Conservation (phyloP, 805 yeast species). For the Saccharomycopsis javanensis region DNA sequence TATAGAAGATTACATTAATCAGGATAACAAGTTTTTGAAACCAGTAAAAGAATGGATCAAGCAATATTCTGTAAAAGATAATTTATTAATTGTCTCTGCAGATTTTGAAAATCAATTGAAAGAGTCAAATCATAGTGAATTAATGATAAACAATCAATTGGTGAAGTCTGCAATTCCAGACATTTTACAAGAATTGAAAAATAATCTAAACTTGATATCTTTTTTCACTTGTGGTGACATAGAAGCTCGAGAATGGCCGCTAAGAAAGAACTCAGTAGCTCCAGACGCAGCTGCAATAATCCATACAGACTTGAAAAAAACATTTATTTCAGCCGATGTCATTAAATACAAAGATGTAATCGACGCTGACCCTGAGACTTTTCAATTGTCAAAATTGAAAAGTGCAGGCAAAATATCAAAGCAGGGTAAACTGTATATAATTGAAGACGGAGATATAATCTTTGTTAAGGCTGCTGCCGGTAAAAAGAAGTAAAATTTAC, state of each 20-base stretch:
- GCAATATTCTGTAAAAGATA: constrained; percentile 55
- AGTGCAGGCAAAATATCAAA: constrained; percentile 49
- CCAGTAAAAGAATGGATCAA: constrained; percentile 58
- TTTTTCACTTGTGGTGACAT: constrained; percentile 80
- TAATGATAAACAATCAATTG: constrained; percentile 4
- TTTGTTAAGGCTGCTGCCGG: constrained; percentile 66
- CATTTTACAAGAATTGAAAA: constrained; percentile 57
- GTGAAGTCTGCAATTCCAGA: constrained; percentile 41
- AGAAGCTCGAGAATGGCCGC: constrained; percentile 86
- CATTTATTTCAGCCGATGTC: constrained; percentile 72
- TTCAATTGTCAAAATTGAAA: constrained; percentile 43
- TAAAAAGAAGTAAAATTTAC: constrained; percentile 28
- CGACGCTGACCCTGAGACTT: constrained; percentile 27
- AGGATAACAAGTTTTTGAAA: constrained; percentile 40
- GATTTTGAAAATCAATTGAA: constrained; percentile 36
- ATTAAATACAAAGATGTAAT: constrained; percentile 24
- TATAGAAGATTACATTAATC: constrained; percentile 52
- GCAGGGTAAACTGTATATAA: constrained; percentile 68
- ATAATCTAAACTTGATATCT: constrained; percentile 60
- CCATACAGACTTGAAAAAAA: constrained; percentile 74
- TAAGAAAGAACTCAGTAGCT: constrained; percentile 64
- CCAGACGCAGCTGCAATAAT: constrained; percentile 88
- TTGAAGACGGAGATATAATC: constrained; percentile 79
- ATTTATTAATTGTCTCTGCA: constrained; percentile 61
- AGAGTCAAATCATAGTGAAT: constrained; percentile 15